Conservation (phyloP, 257 asterid species). For the Solanum neorickii region DNA sequence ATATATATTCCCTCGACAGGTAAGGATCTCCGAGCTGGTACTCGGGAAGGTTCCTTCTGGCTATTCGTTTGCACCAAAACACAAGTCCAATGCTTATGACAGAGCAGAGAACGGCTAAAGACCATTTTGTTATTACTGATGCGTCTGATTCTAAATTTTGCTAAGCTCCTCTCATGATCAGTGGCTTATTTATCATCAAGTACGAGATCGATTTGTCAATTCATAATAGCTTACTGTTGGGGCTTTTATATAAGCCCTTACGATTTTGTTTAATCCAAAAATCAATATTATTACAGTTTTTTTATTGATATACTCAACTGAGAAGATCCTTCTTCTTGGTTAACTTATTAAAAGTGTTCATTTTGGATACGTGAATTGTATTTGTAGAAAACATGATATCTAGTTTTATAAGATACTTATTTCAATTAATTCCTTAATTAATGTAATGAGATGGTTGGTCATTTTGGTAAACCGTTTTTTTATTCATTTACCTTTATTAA, state of each 20-base stretch:
- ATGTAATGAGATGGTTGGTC: background rate
- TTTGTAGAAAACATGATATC: background rate
- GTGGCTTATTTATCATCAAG: background rate
- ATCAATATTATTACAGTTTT: background rate
- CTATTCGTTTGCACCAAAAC: constrained; percentile 83
- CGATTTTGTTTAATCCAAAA: background rate
- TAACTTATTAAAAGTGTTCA: background rate
- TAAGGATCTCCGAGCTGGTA: constrained; percentile 81
- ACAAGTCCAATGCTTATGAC: constrained; percentile 92
- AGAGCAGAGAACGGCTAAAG: constrained; percentile 78
- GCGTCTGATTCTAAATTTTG: background rate
- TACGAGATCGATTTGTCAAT: background rate
- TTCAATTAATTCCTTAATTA: background rate
- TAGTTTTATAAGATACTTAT: background rate
- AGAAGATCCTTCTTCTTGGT: background rate
- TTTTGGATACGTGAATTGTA: background rate
- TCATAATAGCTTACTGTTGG: background rate
- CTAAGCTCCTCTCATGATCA: background rate
- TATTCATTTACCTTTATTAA: background rate
- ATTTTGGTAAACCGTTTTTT: background rate
- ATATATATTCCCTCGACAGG: constrained; percentile 29
- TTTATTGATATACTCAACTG: background rate
- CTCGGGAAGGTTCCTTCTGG: constrained; percentile 93
- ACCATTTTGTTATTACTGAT: background rate
- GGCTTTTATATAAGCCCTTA: background rate